Base-by-base conservation (phyloP, 768 basidiomycete species). In the Albatrellus ellisii region DNA sequence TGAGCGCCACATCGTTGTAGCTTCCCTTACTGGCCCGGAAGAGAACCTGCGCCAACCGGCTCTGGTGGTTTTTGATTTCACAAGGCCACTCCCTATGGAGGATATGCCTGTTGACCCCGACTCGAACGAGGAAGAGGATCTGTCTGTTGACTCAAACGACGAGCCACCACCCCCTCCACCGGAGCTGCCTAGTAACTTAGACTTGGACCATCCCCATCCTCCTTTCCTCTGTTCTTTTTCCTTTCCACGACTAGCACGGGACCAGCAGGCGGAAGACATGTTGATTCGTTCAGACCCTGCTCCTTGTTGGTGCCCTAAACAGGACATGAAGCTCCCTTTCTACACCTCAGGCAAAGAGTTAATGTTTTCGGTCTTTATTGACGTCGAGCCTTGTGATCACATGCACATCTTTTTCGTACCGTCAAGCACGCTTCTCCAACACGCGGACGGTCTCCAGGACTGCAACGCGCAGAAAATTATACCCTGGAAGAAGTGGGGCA, bases 271-370 rank as follows among this genome's bases (percentile, higher is more conserved):
- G 21, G 14, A 18, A 26, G 6, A 12, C 14, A 21, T 50, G 27
- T 7, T 12, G 8, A 39, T 51, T 7, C 26, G 41, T 9, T 52
- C 42, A 3, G 45, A 46, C 34, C 46, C 48, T 11, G 42, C 42
- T 15, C 27, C 45, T 7, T 15, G 15, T 21, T 45, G 46, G 46
- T 35, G 17, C 25, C 15, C 45, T 12, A 27, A 17, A 21, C 21
- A 32, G 15, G 10, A 26, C 14, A 17, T 43, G 46, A 38, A 36
- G 24, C 36, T 72, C 62, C 62, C 50, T 8, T 51, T 51, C 36
- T 38, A 39, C 27, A 38, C 28, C 15, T 28, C 44, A 15, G 5
- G 37, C 10, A 27, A 46, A n/a, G 43, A 51, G 12, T 21, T 42
- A 12, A 18, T n/a, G 21, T 15, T 18, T 1, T 15, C 20, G 1